Base-by-base conservation (phyloP, 2,329 filamentous ascomycete genomes). In the Iodosphaeria phyllophila region DNA sequence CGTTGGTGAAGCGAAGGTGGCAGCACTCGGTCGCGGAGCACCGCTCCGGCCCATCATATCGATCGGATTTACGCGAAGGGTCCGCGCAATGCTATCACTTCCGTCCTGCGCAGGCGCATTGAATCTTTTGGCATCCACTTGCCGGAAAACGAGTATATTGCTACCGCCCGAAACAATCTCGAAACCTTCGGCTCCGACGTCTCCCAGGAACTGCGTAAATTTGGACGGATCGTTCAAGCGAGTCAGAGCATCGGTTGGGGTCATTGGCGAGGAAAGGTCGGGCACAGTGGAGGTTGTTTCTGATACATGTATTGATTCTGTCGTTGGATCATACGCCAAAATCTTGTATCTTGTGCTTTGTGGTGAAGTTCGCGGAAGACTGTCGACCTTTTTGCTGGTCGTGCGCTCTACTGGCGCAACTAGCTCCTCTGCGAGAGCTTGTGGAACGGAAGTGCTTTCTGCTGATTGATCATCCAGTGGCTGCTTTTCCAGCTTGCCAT, bases 61-160 rank as follows among this genome's bases (percentile, higher is more conserved):
- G 26, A 75, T 67, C 0, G 71, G 68, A 35, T 74, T 74, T 33
- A 67, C 41, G 9, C 37, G 33, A 14, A 30, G 11, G 16, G 32
- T 5, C 14, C 2, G 6, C n/a, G n/a, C n/a, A n/a, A n/a, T n/a
- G n/a, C n/a, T n/a, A n/a, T n/a, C n/a, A n/a, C n/a, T n/a, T n/a
- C n/a, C n/a, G n/a, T n/a, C n/a, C n/a, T n/a, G n/a, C n/a, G n/a
- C n/a, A n/a, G n/a, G n/a, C n/a, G n/a, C n/a, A n/a, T n/a, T n/a
- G n/a, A n/a, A n/a, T n/a, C n/a, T n/a, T n/a, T n/a, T n/a, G n/a
- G n/a, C 37, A 5, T 56, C 52, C 4, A 65, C 57, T 44, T 74
- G 72, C 32, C 67, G 68, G 39, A 78, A 74, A 4, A 80, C 59
- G 14, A 79, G 54, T 4, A 76, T 54, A 32, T 78, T 60, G 5